Percentiles rank a stretch among this genome's conserved stretches.
phyloP scores from a whole-genome alignment of 2,329 filamentous ascomycete species.

The Incumbomyces lentus region DNA sequence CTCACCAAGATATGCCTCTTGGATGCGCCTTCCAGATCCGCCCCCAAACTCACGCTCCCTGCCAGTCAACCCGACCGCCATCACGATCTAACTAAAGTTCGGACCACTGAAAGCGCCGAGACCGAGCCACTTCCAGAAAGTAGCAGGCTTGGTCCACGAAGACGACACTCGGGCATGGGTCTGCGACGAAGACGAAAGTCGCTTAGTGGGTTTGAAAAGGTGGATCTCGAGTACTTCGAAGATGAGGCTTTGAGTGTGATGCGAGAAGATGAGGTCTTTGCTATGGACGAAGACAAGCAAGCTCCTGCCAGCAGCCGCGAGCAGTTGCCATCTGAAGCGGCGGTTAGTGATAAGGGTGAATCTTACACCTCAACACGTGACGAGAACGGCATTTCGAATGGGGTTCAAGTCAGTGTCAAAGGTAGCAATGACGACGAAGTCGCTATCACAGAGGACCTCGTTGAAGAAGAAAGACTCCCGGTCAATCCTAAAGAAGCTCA shows the following conservation, averaged over 20 bases:
- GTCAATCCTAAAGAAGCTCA: slow-evolving; percentile 70
- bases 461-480: slow-evolving; percentile 34
- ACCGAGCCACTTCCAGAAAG: slow-evolving; percentile 5
- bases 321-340: background rate
- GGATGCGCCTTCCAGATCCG: background rate
- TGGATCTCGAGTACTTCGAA: slow-evolving; percentile 82
- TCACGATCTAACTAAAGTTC: slow-evolving; percentile 9
- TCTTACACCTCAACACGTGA: slow-evolving; percentile 2
- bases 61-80: slow-evolving; percentile 8
- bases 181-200: slow-evolving; percentile 68
- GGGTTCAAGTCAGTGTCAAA: background rate
- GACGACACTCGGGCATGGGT: slow-evolving; percentile 80
- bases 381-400: slow-evolving; percentile 2
- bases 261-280: slow-evolving; percentile 59
- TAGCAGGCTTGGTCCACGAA: slow-evolving; percentile 27
- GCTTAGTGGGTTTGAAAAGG: slow-evolving; percentile 49
- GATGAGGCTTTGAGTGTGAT: slow-evolving; percentile 79
- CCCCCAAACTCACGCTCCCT: slow-evolving; percentile 3
- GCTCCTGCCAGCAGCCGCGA: background rate
- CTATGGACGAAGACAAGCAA: slow-evolving; percentile 49
- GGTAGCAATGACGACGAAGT: background rate
- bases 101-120: slow-evolving; percentile 11
- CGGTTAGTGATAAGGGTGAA: background rate
- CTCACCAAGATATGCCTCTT: background rate
- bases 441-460: background rate